These are phyloP conservation scores for Tricholoma flavovirens DNA, from an alignment of 768 basidiomycete genomes.

Conservation along the genomic window DNA sequence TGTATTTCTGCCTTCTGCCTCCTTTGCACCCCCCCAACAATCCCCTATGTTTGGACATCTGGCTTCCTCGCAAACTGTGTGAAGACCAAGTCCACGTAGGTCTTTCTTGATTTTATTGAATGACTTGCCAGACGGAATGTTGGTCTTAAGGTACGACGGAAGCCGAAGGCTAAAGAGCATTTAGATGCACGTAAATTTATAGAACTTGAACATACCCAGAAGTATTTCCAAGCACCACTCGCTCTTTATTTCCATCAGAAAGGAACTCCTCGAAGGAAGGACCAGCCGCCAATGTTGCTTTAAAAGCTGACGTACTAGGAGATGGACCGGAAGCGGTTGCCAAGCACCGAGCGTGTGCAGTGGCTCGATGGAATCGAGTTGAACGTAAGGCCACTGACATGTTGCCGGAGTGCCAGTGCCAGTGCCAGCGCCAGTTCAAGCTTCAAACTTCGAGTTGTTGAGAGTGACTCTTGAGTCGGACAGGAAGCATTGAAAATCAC, in stretches of 20 bases:
- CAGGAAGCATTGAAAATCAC: not conserved
- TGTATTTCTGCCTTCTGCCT: constrained; percentile 66
- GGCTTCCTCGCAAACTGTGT: constrained; percentile 98
- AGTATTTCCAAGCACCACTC: constrained; percentile 67
- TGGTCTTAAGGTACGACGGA: constrained; percentile 84
- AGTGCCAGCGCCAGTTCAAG: no score
- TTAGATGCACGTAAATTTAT: constrained; percentile 1
- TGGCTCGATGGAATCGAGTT: constrained; percentile 8
- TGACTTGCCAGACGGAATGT: constrained; percentile 83
- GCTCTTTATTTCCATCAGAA: constrained; percentile 48
- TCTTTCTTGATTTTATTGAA: constrained; percentile 95
- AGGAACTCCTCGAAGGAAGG: constrained; percentile 82
- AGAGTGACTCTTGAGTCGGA: no score
- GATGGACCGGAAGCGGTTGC: constrained; percentile 42
- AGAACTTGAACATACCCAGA: constrained; percentile 43
- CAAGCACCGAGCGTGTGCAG: constrained; percentile 32
- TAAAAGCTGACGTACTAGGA: constrained; percentile 38
- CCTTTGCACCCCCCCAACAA: constrained; percentile 83
- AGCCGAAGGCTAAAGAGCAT: constrained; percentile 62
- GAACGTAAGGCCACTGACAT: not conserved
- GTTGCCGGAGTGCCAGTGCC: not conserved
- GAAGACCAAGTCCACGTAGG: constrained; percentile 81
- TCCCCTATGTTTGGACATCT: constrained; percentile 99
- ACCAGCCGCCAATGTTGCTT: constrained; percentile 51
- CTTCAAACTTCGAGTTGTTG: no score